Base-by-base conservation (phyloP, 192 early-diverging fungal species). In the Coemansia brasiliensis region DNA sequence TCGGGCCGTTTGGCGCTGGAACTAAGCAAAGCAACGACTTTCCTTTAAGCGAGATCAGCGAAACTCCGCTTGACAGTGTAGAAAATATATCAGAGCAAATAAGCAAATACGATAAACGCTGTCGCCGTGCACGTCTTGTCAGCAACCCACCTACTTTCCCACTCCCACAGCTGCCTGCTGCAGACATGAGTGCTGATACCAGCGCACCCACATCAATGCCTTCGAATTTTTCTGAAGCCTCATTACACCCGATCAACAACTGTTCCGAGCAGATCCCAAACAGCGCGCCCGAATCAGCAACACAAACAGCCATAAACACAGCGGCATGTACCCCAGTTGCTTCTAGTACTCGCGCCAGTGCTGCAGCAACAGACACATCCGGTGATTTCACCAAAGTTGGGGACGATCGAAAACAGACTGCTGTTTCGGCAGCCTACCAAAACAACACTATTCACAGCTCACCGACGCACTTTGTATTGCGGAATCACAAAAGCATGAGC, bases 111-210 rank as follows among this genome's bases (percentile, higher is more conserved):
- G 52, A 22, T 13, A 18, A 46, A 0, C 39, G 12, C 45, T 22
- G 37, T 43, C 49, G 26, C 13, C 59, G 59, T 41, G 22, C 49
- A 21, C 67, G 16, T 24, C 66, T 64, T 24, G 67, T 56, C 21
- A 54, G 61, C 51, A 69, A 65, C 52, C 73, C 73, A 25, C 73
- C 73, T 3, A 65, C 41, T 32, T 44, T 61, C 16, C 73, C 73
- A 6, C 58, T 76, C 3, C 73, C 73, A 16, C 21, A 43, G 13
- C 26, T 69, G 37, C 73, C 73, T 13, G 57, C 40, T 11, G 40
- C 27, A 22, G 52, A 39, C 2, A 17, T 24, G 38, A 32, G 20
- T 8, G 3, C 52, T 12, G 12, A 22, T 9, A 9, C 17, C 44
- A 21, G 8, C n/a, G 40, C 44, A 24, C 9, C 44, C 15, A 12